Conservation (phyloP, 2,329 filamentous ascomycete species). For the Aspergillus intermedius region DNA sequence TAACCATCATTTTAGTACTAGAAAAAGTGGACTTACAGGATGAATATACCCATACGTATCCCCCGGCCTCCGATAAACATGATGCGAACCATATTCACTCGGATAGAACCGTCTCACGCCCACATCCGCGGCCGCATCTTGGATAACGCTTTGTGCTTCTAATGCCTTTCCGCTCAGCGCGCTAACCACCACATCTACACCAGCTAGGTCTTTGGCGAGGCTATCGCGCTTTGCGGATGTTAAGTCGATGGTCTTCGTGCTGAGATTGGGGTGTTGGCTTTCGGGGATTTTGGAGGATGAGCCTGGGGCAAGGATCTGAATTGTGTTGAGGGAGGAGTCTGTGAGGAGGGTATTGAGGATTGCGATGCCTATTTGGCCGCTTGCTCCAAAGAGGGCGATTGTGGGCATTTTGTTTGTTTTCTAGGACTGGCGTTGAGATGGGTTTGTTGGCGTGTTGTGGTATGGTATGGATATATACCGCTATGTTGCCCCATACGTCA, state of each 20-base stretch:
- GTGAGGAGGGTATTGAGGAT: conserved; percentile 5
- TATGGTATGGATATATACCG: no score
- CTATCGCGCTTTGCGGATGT: conserved; percentile 4
- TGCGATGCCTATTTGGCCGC: conserved; percentile 8
- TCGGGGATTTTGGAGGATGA: not conserved
- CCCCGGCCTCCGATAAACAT: conserved; percentile 15
- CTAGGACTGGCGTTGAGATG: no score
- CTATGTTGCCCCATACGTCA: not conserved
- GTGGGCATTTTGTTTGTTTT: not conserved
- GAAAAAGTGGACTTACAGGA: conserved; percentile 6
- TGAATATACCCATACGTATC: conserved; percentile 17
- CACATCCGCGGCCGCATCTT: conserved; percentile 19
- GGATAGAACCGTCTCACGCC: conserved; percentile 22
- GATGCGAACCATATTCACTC: conserved; percentile 21
- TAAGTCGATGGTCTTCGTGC: conserved; percentile 8
- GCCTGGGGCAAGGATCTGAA: not conserved
- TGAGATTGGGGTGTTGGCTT: not conserved
- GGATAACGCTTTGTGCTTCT: conserved; percentile 13
- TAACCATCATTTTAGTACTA: not conserved
- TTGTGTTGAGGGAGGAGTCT: not conserved
- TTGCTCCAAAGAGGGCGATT: conserved; percentile 8
- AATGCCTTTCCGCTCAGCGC: conserved; percentile 17
- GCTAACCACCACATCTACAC: conserved; percentile 18
- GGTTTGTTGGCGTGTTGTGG: no score
- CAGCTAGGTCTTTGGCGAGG: conserved; percentile 9